Conservation (phyloP, 257 asterid species). For the Scutellaria galericulata region DNA sequence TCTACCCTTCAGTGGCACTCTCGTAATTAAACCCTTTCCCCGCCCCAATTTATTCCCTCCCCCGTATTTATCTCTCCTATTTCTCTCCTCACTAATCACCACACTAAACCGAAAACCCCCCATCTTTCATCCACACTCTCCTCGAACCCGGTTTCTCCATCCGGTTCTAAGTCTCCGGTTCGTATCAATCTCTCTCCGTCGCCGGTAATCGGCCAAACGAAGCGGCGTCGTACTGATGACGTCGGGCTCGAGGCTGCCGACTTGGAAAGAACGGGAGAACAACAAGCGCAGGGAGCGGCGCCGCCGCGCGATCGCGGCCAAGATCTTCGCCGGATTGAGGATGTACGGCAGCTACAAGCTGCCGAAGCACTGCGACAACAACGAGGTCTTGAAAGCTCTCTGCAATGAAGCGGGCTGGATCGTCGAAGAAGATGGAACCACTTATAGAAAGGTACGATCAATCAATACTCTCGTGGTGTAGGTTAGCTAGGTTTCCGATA, state of each 20-base stretch:
- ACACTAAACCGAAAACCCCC: conserved; percentile 27
- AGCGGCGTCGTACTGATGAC: conserved; percentile 58
- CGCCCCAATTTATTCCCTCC: conserved; percentile 38
- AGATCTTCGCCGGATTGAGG: conserved; percentile 90
- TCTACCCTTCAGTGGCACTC: conserved; percentile 40
- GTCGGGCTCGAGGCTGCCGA: conserved; percentile 85
- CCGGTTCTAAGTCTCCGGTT: conserved; percentile 35
- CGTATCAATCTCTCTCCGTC: conserved; percentile 8
- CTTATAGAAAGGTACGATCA: conserved; percentile 74
- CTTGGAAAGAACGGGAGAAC: conserved; percentile 98
- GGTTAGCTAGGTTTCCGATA: not conserved
- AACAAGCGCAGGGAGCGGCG: conserved; percentile 96
- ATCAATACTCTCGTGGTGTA: conserved; percentile 1
- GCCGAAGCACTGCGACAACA: conserved; percentile 95
- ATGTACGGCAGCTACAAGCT: conserved; percentile 90
- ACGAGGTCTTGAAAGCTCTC: conserved; percentile 91
- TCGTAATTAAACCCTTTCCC: conserved; percentile 33
- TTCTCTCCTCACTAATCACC: conserved; percentile 29
- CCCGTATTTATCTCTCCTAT: conserved; percentile 30
- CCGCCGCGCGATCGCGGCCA: conserved; percentile 93
- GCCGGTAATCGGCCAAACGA: conserved; percentile 4
- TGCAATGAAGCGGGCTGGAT: conserved; percentile 97
- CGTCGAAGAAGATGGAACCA: conserved; percentile 91
- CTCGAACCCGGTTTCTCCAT: conserved; percentile 35
- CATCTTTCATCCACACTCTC: conserved; percentile 30